A percentile compares a stretch with the other conserved stretches of the same genome.
Conservation (phyloP, 1,284 basidiomycete genomes). For the Ganoderma multipileum region DNA sequence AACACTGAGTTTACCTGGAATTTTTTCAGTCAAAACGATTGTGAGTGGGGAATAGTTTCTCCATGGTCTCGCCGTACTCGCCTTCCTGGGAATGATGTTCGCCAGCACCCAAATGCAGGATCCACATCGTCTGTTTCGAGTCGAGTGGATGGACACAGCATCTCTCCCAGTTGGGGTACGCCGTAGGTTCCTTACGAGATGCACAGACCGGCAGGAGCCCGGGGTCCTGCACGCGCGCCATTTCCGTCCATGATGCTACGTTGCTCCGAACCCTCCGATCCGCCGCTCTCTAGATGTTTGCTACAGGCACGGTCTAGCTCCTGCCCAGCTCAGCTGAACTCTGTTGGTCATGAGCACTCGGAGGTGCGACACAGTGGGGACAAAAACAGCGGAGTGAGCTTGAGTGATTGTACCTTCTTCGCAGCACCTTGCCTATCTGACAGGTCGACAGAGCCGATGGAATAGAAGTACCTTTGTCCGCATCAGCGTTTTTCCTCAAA, state of each 20-base stretch:
- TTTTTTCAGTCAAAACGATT: neutral
- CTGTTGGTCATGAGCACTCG: neutral
- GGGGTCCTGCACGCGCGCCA: no score
- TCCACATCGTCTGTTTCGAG: neutral
- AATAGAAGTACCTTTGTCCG: neutral
- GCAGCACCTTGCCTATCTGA: neutral
- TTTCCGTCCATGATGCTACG: neutral
- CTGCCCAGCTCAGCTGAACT: neutral
- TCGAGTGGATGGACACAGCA: no score
- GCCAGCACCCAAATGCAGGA: neutral
- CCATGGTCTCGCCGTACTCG: neutral
- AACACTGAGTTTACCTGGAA: neutral
- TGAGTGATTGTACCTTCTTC: neutral
- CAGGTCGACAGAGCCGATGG: neutral
- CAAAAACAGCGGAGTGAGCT: neutral
- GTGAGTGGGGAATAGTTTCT: neutral
- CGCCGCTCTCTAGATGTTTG: neutral
- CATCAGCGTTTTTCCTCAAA: neutral
- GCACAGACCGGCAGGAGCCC: neutral
- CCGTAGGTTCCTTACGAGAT: neutral
- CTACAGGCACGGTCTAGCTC: neutral
- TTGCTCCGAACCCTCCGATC: neutral
- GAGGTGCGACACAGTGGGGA: neutral
- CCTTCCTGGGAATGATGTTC: neutral
- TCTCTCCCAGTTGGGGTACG: no score